These are phyloP conservation scores for Phytophthora aleatoria DNA, from an alignment of 352 stramenopile species.

Conservation along the genomic window DNA sequence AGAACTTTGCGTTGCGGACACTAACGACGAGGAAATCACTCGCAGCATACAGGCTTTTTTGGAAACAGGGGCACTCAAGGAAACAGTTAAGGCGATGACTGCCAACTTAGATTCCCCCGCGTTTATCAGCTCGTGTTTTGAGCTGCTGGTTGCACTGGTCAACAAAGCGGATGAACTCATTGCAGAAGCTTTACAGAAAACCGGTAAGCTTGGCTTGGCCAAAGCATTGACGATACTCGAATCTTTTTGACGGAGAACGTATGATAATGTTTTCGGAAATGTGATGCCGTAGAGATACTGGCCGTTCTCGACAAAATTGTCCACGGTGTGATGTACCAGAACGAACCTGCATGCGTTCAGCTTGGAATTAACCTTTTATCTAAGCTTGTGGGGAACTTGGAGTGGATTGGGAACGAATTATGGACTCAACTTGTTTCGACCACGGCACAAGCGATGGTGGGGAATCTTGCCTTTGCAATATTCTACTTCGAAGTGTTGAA, in stretches of 20 bases:
- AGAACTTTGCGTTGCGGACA: slow-evolving; percentile 4
- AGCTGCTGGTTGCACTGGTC: slow-evolving; percentile 15
- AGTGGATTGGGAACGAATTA: slow-evolving; percentile 13
- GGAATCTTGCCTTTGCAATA: not conserved
- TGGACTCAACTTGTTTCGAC: slow-evolving; percentile 23
- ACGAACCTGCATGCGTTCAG: slow-evolving; percentile 28
- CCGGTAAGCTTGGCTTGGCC: slow-evolving; percentile 10
- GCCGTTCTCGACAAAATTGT: slow-evolving; percentile 26
- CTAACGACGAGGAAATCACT: slow-evolving; percentile 2
- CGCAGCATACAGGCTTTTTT: slow-evolving; percentile 17
- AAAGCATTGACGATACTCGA: not conserved
- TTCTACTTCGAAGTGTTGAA: not conserved
- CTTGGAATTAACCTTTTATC: slow-evolving; percentile 21
- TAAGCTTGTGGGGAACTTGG: slow-evolving; percentile 9
- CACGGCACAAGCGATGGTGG: slow-evolving; percentile 36
- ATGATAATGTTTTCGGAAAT: not conserved
- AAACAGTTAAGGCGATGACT: slow-evolving; percentile 21
- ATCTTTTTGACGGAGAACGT: not conserved
- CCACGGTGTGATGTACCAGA: slow-evolving; percentile 25
- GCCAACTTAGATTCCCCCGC: slow-evolving; percentile 20
- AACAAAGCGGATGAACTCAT: slow-evolving; percentile 3
- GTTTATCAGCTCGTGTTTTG: slow-evolving; percentile 26
- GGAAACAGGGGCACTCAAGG: slow-evolving; percentile 7
- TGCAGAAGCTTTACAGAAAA: slow-evolving; percentile 11
- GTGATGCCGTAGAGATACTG: slow-evolving; percentile 15